Conservation (phyloP, 306 rosid genomes). For the Astragalus glycyphyllos region DNA sequence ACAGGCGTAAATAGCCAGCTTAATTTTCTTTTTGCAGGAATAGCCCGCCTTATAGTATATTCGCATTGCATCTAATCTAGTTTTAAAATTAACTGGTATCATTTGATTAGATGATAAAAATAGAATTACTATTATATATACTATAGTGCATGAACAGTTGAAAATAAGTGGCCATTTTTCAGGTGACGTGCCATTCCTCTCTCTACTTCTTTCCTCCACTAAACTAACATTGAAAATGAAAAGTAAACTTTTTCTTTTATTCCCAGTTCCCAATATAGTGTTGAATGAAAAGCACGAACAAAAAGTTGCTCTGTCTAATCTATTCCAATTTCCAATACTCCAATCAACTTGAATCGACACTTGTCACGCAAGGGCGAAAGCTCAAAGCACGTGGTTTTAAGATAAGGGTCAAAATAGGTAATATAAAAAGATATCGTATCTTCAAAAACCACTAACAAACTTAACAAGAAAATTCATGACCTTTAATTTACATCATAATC, state of each 20-base stretch:
- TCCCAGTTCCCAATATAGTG: neutral
- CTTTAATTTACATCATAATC: neutral
- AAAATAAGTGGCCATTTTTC: neutral
- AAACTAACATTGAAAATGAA: neutral
- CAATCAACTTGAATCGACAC: slow-evolving; percentile 1
- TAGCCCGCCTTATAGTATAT: no score
- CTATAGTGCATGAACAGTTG: no score
- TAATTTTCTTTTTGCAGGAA: no score
- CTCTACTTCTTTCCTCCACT: neutral
- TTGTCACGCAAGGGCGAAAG: slow-evolving; percentile 4
- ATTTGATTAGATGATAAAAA: no score
- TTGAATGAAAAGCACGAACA: slow-evolving; percentile 8
- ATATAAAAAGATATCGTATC: neutral
- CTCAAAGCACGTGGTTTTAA: neutral
- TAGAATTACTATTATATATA: no score
- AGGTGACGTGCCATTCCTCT: slow-evolving; percentile 3
- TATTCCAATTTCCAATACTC: neutral
- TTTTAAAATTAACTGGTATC: no score
- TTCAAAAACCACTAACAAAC: neutral
- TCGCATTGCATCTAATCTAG: no score
- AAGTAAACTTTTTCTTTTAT: neutral
- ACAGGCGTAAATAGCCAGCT: no score
- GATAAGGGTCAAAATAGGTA: slow-evolving; percentile 3
- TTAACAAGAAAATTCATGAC: neutral
- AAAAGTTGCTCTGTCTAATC: neutral